Conservation (phyloP, 2,329 filamentous ascomycete species). For the Cercospora zeina region DNA sequence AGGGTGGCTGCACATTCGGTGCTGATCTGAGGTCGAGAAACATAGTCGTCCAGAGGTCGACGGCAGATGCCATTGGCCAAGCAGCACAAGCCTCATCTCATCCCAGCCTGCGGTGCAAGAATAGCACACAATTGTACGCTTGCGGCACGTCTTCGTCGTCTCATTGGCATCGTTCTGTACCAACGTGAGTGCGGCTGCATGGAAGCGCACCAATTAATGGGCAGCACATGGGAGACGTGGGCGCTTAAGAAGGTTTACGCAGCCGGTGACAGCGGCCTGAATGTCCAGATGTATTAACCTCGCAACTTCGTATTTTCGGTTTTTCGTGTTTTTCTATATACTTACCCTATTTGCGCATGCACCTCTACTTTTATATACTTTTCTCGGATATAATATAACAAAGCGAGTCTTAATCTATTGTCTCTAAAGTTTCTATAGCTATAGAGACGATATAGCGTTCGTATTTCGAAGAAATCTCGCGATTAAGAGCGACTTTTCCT, state of each 20-base stretch:
- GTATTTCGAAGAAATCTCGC: too few species aligned
- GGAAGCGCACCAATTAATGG: conserved; percentile 13
- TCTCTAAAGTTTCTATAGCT: too few species aligned
- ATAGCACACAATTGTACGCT: conserved; percentile 17
- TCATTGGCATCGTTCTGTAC: conserved; percentile 12
- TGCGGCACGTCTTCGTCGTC: conserved; percentile 1
- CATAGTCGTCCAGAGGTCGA: conserved; percentile 13
- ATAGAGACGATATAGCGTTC: too few species aligned
- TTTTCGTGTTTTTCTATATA: too few species aligned
- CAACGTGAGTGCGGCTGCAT: conserved; percentile 18
- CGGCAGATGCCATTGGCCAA: conserved; percentile 24
- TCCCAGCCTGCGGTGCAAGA: conserved; percentile 13
- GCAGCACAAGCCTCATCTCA: conserved; percentile 16
- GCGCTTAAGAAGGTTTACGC: conserved; percentile 16
- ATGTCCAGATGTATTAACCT: too few species aligned
- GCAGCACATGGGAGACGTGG: not conserved
- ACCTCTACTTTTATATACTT: too few species aligned
- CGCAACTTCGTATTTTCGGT: too few species aligned
- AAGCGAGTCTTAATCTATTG: too few species aligned
- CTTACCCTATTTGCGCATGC: too few species aligned
- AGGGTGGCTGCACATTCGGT: conserved; percentile 20
- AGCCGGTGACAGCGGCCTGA: too few species aligned
- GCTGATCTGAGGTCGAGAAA: conserved; percentile 19
- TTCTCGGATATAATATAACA: too few species aligned
- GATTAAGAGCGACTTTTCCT: too few species aligned